Evolutionary conservation across 2,329 filamentous ascomycete genomes (phyloP).

Genomic region (Nannizzia gypsea): DNA sequence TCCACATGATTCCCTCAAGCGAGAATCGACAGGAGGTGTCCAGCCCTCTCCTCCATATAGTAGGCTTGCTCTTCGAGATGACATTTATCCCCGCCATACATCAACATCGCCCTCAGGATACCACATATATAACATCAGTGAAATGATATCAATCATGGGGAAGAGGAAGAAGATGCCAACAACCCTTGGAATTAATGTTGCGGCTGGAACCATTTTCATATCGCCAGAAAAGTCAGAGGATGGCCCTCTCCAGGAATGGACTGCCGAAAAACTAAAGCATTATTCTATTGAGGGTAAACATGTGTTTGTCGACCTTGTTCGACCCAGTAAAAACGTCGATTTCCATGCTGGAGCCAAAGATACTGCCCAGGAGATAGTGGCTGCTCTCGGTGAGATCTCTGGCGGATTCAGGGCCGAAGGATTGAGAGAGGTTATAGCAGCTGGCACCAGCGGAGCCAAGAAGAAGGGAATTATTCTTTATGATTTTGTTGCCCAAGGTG

Average conservation of each 20-base stretch:
- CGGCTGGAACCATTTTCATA: slow-evolving; percentile 79
- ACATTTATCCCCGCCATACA: slow-evolving; percentile 35
- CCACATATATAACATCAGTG: slow-evolving; percentile 91
- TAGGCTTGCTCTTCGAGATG: slow-evolving; percentile 33
- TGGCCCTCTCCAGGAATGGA: slow-evolving; percentile 83
- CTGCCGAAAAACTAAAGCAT: slow-evolving; percentile 86
- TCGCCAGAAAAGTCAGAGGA: slow-evolving; percentile 74
- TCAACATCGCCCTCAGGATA: slow-evolving; percentile 61
- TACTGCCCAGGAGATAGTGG: slow-evolving; percentile 86
- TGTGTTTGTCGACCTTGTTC: slow-evolving; percentile 85
- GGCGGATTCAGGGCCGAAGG: slow-evolving; percentile 72
- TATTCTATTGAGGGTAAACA: slow-evolving; percentile 98
- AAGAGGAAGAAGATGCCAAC: slow-evolving; percentile 98
- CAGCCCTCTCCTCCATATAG: slow-evolving; percentile 47
- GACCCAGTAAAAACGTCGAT: slow-evolving; percentile 87
- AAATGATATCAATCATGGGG: slow-evolving; percentile 94
- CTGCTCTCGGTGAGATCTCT: slow-evolving; percentile 74
- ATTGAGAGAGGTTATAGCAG: slow-evolving; percentile 73
- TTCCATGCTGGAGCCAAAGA: slow-evolving; percentile 97
- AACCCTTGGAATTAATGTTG: slow-evolving; percentile 85
- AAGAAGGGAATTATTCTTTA: slow-evolving; percentile 83
- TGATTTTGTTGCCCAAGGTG: slow-evolving; percentile 91
- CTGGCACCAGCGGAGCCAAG: slow-evolving; percentile 57
- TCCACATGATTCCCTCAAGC: slow-evolving; percentile 27
- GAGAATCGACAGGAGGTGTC: slow-evolving; percentile 34